These are phyloP conservation scores for Dalbergia cultrata DNA, from an alignment of 306 rosid genomes.

Conservation along the genomic window DNA sequence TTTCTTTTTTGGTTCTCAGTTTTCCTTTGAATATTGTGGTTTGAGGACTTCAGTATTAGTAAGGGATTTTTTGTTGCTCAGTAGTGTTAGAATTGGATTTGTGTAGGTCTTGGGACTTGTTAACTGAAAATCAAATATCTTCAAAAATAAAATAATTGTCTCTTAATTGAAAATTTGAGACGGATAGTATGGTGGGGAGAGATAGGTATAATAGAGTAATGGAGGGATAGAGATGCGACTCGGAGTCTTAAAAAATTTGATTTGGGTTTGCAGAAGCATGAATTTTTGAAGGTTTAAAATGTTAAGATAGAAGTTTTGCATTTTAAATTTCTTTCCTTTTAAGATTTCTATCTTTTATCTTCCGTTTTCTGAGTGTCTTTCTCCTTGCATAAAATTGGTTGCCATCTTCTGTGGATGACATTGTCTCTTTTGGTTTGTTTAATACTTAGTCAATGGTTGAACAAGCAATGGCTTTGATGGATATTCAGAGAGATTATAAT, in stretches of 20 bases:
- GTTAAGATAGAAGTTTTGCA: not conserved
- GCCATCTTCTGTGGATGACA: not conserved
- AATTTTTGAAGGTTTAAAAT: not conserved
- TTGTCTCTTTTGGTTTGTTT: not conserved
- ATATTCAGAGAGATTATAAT: conserved; percentile 3
- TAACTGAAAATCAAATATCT: not conserved
- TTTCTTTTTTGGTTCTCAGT: not conserved
- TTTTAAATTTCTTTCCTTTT: not conserved
- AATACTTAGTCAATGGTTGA: not conserved
- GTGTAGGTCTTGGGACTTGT: not conserved
- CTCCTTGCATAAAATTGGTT: too few species aligned
- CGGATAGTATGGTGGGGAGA: not conserved
- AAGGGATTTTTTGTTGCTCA: not conserved
- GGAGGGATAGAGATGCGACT: not conserved
- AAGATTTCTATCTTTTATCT: not conserved
- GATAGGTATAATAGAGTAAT: not conserved
- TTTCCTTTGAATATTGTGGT: not conserved
- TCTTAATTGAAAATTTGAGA: not conserved
- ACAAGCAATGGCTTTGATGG: not conserved
- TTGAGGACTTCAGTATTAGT: not conserved
- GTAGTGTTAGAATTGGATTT: not conserved
- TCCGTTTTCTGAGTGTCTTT: not conserved
- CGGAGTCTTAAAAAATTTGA: not conserved
- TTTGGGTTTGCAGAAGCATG: not conserved
- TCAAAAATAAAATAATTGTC: not conserved